phyloP scores from a whole-genome alignment of 148 eudicot species.

The Suaeda aralocaspica region DNA sequence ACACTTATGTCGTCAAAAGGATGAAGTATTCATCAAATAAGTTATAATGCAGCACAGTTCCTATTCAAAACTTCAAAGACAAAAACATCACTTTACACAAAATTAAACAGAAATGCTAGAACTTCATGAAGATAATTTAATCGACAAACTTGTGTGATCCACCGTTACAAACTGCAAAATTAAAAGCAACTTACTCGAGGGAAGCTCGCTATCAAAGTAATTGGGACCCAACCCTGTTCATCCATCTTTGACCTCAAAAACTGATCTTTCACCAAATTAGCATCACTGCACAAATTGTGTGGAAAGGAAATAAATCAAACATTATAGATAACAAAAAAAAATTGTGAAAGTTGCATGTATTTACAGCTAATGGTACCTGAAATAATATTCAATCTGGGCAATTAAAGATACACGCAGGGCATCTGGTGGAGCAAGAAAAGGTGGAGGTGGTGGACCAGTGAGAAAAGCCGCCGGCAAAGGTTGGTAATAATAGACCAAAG shows the following conservation, averaged over 20 bases:
- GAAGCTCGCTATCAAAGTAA: constrained; percentile 49
- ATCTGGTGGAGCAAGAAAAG: constrained; percentile 25
- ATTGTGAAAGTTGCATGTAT: not conserved
- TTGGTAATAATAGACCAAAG: constrained; percentile 19
- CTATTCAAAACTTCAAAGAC: no score
- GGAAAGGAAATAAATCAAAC: not conserved
- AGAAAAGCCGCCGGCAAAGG: constrained; percentile 28
- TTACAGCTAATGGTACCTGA: constrained; percentile 38
- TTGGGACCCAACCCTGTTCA: constrained; percentile 63
- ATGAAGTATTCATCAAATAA: no score
- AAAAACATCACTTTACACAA: no score
- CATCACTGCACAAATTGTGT: constrained; percentile 39
- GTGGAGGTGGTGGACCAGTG: constrained; percentile 28
- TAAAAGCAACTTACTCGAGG: constrained; percentile 36
- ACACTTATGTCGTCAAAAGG: no score
- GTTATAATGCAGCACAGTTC: no score
- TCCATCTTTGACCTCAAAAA: constrained; percentile 63
- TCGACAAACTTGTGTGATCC: no score
- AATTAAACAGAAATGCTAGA: no score
- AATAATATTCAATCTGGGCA: constrained; percentile 58
- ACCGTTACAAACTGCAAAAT: not conserved
- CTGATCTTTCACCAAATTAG: constrained; percentile 48
- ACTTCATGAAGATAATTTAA: no score
- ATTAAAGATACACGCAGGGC: constrained; percentile 29
- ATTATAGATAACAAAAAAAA: constrained; percentile 1